Evolutionary conservation across 2,329 filamentous ascomycete genomes (phyloP), one percentile per base, ranked within the genome.

Genomic region (Penicillium hesseltinei): DNA sequence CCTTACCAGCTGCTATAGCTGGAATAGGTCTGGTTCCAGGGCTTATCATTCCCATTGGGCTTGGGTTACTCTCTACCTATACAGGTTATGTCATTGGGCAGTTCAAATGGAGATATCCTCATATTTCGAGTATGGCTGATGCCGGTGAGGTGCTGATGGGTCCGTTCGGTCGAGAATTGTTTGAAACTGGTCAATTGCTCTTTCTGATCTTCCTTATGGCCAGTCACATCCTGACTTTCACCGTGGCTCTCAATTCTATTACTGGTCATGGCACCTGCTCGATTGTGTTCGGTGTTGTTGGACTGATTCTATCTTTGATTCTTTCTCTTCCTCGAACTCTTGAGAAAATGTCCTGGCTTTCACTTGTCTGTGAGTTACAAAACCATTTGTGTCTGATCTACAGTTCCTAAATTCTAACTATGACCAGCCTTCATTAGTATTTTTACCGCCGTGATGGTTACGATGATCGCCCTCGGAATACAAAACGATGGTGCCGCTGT

Each of bases 161-260:
- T 11, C 10, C 29, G 10, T 31, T 31, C 29, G 29, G 29, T 31
- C 29, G 29, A 31, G 29, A 31, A 10, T 31, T 31, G 29, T 11
- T 31, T 31, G 29, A 10, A 11, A 31, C 29, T 31, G 29, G 29
- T 11, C 29, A 31, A 31, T 31, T 31, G 29, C 29, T 31, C 10
- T 31, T 31, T 10, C 10, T 31, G 10, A 11, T 31, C 29, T 31
- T 31, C 29, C 29, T 31, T 4, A 31, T 31, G 29, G 29, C 29
- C 4, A 31, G 29, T 11, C 29, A 31, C 4, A 31, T 31, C 10
- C 11, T 31, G 10, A 31, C 29, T 4, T 31, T 31, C 29, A 31
- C 7, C 85, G 86, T 89, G 64, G 86, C 86, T 65, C 82, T 89
- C 69, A 84, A 84, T 62, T 82, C 80, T 52, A 76, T 89, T 46